A percentile compares a stretch with the other conserved stretches of the same genome.
These are phyloP conservation scores for Phytopythium boreale DNA, from an alignment of 352 stramenopile genomes.

Conservation along the genomic window DNA sequence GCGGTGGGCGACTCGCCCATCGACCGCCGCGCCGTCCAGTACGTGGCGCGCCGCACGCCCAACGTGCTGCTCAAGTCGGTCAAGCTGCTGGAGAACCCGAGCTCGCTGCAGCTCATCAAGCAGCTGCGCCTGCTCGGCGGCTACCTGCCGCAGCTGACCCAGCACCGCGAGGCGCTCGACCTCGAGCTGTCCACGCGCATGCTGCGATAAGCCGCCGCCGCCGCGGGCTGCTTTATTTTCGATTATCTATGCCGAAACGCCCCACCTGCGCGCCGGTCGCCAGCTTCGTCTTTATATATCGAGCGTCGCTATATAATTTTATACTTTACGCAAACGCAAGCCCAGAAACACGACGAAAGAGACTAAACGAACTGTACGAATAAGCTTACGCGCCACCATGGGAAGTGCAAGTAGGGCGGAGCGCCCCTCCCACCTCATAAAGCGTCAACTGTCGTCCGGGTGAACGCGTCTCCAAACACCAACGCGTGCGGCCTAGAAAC, in stretches of 20 bases:
- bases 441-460: too few species aligned
- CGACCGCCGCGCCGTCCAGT: constrained; percentile 71
- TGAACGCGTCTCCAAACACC: too few species aligned
- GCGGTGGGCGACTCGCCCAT: constrained; percentile 68
- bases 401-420: too few species aligned
- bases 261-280: too few species aligned
- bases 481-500: too few species aligned
- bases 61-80: constrained; percentile 68
- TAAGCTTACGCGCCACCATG: too few species aligned
- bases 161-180: constrained; percentile 62
- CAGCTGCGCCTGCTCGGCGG: constrained; percentile 57
- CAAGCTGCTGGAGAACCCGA: constrained; percentile 76
- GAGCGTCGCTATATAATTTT: neutral
- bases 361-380: too few species aligned
- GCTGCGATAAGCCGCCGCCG: constrained; percentile 36
- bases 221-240: neutral
- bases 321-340: too few species aligned
- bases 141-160: constrained; percentile 61
- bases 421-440: too few species aligned
- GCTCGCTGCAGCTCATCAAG: constrained; percentile 70
- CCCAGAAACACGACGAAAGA: too few species aligned
- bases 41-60: constrained; percentile 44
- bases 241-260: neutral
- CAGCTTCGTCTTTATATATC: too few species aligned
- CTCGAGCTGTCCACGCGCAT: constrained; percentile 71